Percentiles rank a stretch among this genome's conserved stretches.
Conservation (phyloP, 176 grass and related monocot species). For the Tillandsia leiboldiana region DNA sequence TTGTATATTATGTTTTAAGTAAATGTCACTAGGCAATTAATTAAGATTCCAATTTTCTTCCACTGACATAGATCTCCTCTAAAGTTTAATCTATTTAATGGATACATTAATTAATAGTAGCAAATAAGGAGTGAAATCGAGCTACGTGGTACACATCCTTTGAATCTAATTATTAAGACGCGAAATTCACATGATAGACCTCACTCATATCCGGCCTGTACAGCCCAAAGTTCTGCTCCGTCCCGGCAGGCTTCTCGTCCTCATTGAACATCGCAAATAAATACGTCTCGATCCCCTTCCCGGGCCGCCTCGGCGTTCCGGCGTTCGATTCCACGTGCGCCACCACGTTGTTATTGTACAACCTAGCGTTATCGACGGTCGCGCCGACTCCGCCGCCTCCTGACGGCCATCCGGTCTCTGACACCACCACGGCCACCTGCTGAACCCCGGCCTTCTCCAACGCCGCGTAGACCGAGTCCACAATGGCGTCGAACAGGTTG, state of each 20-base stretch:
- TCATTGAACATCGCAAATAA: conserved; percentile 97
- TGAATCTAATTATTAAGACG: neutral
- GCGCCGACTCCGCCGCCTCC: conserved; percentile 43
- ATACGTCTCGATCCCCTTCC: conserved; percentile 66
- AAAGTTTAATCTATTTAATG: no score
- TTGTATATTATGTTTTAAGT: no score
- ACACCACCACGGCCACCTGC: conserved; percentile 44
- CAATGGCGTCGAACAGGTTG: conserved; percentile 89
- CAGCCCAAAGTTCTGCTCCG: conserved; percentile 73
- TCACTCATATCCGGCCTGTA: conserved; percentile 78
- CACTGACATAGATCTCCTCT: no score
- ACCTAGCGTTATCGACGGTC: conserved; percentile 55
- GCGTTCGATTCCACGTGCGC: conserved; percentile 19
- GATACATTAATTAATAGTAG: no score
- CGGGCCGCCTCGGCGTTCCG: conserved; percentile 62
- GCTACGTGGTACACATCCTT: neutral
- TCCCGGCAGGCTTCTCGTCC: conserved; percentile 66
- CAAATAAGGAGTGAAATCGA: no score
- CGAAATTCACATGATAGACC: conserved; percentile 83
- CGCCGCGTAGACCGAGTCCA: conserved; percentile 64
- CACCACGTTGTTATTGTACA: conserved; percentile 68
- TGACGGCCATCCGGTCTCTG: conserved; percentile 93
- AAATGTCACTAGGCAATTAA: no score
- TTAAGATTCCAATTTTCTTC: no score
- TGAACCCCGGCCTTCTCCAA: conserved; percentile 46